Base-by-base conservation (phyloP, 2,329 filamentous ascomycete genomes). In the Talaromyces atroroseus region DNA sequence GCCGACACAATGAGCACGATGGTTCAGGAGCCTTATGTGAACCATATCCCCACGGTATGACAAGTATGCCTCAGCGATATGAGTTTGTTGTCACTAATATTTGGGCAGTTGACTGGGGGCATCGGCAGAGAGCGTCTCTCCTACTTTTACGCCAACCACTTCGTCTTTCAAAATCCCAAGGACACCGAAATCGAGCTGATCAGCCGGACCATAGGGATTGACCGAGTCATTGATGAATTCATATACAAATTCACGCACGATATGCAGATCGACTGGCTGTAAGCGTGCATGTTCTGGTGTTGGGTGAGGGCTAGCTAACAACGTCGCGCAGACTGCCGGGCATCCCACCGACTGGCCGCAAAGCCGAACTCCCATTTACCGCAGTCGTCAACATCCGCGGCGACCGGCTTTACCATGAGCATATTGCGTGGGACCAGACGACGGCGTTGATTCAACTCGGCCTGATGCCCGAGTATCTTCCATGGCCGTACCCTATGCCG, bases 1-100 rank as follows among this genome's bases (percentile, higher is more conserved):
- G 83, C 83, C 59, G 81, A 83, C 61, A 92, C 88, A 0, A 91
- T 92, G 88, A 78, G 78, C n/a, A 91, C 88, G 0, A 91, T 92
- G 88, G 87, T 90, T 1, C 78, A 85, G 49, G 83, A 90, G 67
- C 88, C 88, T 1, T 90, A 91, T 64, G 88, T 92, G 1, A 91
- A 91, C 65, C 86, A 91, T 65, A 77, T 90, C 1, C 85, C 87
- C 0, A 90, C 87, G 0, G 78, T 85, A 64, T 75, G 79, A n/a
- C 44, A 1, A 10, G 40, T 10, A 36, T 11, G 32, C 80, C 57
- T 76, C 79, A 6, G n/a, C 5, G 16, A 40, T 18, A 40, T 4
- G n/a, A 38, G 34, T n/a, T 38, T 18, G 36, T 40, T 40, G 36
- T 40, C 36, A 18, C 45, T 48, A 18, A 48, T 23, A 2, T 21